phyloP scores from a whole-genome alignment of 106 monocot genomes.

The Hemerocallis citrina region DNA sequence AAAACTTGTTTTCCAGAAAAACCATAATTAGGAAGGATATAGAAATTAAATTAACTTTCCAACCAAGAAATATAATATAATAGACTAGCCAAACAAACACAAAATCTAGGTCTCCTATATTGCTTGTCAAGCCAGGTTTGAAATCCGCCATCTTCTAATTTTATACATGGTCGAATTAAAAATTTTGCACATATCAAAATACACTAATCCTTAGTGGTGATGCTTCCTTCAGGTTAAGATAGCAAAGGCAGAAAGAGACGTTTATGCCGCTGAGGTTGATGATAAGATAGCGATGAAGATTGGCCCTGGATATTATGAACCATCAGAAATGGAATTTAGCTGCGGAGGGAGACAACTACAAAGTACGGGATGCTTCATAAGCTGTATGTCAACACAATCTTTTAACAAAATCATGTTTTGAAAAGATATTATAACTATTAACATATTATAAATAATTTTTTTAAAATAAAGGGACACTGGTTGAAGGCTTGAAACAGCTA shows the following conservation, averaged over 20 bases:
- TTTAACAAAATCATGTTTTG: not conserved
- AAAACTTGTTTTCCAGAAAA: too few species aligned
- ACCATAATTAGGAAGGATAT: too few species aligned
- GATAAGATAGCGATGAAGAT: constrained; percentile 67
- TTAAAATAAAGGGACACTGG: not conserved
- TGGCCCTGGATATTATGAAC: constrained; percentile 80
- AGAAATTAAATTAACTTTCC: too few species aligned
- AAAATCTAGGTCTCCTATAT: too few species aligned
- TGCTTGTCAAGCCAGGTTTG: too few species aligned
- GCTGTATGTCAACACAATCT: constrained; percentile 3
- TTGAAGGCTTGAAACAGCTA: not conserved
- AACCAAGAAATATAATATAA: too few species aligned
- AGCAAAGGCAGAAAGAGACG: constrained; percentile 69
- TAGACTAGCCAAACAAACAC: too few species aligned
- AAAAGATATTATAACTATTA: not conserved
- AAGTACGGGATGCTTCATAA: constrained; percentile 62
- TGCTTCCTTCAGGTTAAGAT: constrained; percentile 60
- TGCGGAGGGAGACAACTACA: constrained; percentile 79
- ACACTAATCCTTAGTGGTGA: not conserved
- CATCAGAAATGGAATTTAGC: constrained; percentile 50
- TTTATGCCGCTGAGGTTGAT: constrained; percentile 83
- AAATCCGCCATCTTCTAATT: too few species aligned
- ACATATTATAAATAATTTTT: not conserved
- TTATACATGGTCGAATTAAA: too few species aligned
- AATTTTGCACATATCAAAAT: not conserved